Conservation (phyloP, 1,284 basidiomycete genomes). For the Ustilago trichophora region DNA sequence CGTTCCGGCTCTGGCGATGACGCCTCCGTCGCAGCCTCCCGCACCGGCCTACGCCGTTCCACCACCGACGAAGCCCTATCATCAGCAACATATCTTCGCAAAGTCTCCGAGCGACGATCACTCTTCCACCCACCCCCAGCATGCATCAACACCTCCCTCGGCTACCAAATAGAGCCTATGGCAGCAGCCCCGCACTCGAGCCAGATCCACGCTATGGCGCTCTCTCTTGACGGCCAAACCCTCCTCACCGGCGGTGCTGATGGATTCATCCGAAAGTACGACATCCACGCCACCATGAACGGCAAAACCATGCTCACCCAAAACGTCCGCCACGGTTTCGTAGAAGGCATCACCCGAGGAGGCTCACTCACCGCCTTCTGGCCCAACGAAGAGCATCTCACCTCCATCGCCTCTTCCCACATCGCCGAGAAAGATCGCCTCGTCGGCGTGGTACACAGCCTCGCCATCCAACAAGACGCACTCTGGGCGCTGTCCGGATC, state of each 20-base stretch:
- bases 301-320: slow-evolving; percentile 86
- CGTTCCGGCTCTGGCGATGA: slow-evolving; percentile 9
- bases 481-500: slow-evolving; percentile 62
- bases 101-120: slow-evolving; percentile 26
- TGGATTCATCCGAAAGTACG: slow-evolving; percentile 91
- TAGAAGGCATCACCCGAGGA: slow-evolving; percentile 89
- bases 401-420: slow-evolving; percentile 6
- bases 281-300: slow-evolving; percentile 87
- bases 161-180: slow-evolving; percentile 79
- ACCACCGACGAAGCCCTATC: slow-evolving; percentile 19
- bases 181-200: slow-evolving; percentile 88
- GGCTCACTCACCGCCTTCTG: slow-evolving; percentile 90
- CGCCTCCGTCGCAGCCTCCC: slow-evolving; percentile 16
- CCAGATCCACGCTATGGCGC: slow-evolving; percentile 84
- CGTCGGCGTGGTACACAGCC: slow-evolving; percentile 60
- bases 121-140: slow-evolving; percentile 27
- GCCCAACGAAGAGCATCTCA: slow-evolving; percentile 69
- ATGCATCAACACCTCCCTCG: slow-evolving; percentile 20
- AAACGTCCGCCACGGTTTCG: slow-evolving; percentile 87
- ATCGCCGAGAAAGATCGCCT: slow-evolving; percentile 39
- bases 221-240: slow-evolving; percentile 86
- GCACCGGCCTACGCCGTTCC: slow-evolving; percentile 9
- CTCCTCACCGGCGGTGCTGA: slow-evolving; percentile 90
- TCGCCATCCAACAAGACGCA: slow-evolving; percentile 59
- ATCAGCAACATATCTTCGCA: slow-evolving; percentile 29